Evolutionary conservation across 106 monocot genomes (phyloP).

Genomic region (Ottelia alismoides): DNA sequence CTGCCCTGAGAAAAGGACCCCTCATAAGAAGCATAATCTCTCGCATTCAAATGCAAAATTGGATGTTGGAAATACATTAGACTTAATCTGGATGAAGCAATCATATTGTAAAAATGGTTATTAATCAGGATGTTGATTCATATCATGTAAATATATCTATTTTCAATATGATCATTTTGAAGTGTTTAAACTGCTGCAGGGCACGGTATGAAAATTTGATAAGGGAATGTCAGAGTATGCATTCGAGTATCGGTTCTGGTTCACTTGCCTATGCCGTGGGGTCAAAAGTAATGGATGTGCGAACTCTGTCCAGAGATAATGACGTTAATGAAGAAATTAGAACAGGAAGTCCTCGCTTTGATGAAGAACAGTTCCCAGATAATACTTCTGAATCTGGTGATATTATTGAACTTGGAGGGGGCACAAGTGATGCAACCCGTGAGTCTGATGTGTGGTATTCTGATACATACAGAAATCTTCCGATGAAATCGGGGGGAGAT

Average conservation of each 20-base stretch:
- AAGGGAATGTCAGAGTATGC: slow-evolving; percentile 76
- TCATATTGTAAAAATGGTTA: no score
- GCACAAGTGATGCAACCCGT: slow-evolving; percentile 25
- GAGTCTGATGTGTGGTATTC: slow-evolving; percentile 24
- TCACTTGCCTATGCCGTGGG: slow-evolving; percentile 93
- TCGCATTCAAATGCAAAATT: no score
- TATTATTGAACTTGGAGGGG: slow-evolving; percentile 21
- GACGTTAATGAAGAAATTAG: slow-evolving; percentile 18
- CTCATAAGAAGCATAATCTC: no score
- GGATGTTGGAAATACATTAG: no score
- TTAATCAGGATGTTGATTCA: no score
- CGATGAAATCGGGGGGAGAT: slow-evolving; percentile 19
- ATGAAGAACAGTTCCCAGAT: slow-evolving; percentile 3
- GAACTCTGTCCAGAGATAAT: slow-evolving; percentile 61
- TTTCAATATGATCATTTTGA: no score
- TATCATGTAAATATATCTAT: no score
- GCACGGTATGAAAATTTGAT: slow-evolving; percentile 80
- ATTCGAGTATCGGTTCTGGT: slow-evolving; percentile 88
- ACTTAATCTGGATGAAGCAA: no score
- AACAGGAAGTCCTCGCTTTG: neutral
- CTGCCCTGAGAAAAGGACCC: no score
- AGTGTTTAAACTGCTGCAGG: no score
- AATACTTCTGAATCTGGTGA: slow-evolving; percentile 47
- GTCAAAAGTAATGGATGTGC: slow-evolving; percentile 93
- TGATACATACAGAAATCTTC: slow-evolving; percentile 17